Base-by-base conservation (phyloP, 768 basidiomycete species). In the Lactarius sanguifluus region DNA sequence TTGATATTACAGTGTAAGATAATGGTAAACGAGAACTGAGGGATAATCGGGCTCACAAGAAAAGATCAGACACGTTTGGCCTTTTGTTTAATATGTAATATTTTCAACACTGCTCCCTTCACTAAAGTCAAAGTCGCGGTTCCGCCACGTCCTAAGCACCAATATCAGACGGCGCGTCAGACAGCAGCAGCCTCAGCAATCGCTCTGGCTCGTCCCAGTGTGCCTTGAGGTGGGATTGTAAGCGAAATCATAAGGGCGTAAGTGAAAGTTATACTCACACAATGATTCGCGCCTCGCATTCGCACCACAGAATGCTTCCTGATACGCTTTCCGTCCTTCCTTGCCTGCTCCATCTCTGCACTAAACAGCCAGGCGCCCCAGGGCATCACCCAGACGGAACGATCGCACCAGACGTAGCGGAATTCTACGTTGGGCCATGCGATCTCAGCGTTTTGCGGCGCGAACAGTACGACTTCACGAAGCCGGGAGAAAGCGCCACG, bases 401-500 rank as follows among this genome's bases (percentile, higher is more conserved):
- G 34, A 32, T 57, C 57, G 57, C 57, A 57, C 34, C 34, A 57
- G 12, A 57, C 10, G 34, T 38, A 57, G 36, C 57, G 57, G 57
- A 57, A 57, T 38, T 57, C 57, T 38, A 57, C 57, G 20, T 57
- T 15, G 18, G 32, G 12, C 57, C 57, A 57, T 12, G 15, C 34
- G 28, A n/a, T 20, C 57, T 36, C 57, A 1, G 57, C 12, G 2
- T 23, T 2, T 3, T 20, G 30, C 5, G 57, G 36, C n/a, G 34
- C 32, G 20, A 34, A 57, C 5, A 57, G n/a, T 13, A 36, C 36
- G 9, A 1, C 34, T 32, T 34, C 20, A 12, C 57, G 57, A 32
- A 57, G 57, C 34, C 36, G 34, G 9, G 57, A 15, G 20, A 34
- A 38, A 15, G 30, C 28, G 3, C 55, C 55, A 4, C 28, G 13